Base-by-base conservation (phyloP, 2,329 filamentous ascomycete genomes). In the Pseudogymnoascus verrucosus region DNA sequence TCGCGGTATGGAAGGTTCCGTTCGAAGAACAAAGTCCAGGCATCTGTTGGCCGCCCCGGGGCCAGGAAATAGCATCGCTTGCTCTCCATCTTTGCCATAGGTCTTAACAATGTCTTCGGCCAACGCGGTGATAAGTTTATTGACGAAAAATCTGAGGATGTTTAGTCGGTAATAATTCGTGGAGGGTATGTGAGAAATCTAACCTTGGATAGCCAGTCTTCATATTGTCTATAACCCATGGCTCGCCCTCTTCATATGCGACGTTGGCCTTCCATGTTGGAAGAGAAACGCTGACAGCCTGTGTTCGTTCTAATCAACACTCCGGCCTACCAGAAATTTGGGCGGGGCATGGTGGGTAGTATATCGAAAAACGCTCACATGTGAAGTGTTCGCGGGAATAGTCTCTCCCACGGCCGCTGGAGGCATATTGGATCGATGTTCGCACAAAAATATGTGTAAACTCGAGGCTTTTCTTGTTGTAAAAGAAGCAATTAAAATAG, bases 251-350 rank as follows among this genome's bases (percentile, higher is more conserved):
- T 75, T 99, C 95, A 73, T 99, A 99, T 42, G 86, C 93, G 40
- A 99, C 81, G 71, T 96, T 98, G 68, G 92, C 82, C 68, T 82
- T 83, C 95, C 95, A 99, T 77, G 92, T 96, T 40, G 95, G 95
- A 26, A 99, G 80, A 14, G 95, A 98, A 44, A 98, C 93, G 75
- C 93, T 98, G 68, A 98, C 91, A 68, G 93, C 95, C 93, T 97
- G 62, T 54, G 21, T 21, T 19, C 60, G 39, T 28, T 60, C 21
- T 63, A 31, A 63, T 39, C 60, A 57, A 60, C 36, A 34, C 36
- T 61, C 59, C 26, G 51, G 40, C 36, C 40, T 47, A 57, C 61
- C 61, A 57, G 19, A 47, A 44, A 57, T 21, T 51, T 51, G 36
- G 40, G 40, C 61, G 23, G 21, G 37, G 37, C n/a, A 57, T 60